Base-by-base conservation (phyloP, 1,284 basidiomycete species). In the Leccinum subspadiceum region DNA sequence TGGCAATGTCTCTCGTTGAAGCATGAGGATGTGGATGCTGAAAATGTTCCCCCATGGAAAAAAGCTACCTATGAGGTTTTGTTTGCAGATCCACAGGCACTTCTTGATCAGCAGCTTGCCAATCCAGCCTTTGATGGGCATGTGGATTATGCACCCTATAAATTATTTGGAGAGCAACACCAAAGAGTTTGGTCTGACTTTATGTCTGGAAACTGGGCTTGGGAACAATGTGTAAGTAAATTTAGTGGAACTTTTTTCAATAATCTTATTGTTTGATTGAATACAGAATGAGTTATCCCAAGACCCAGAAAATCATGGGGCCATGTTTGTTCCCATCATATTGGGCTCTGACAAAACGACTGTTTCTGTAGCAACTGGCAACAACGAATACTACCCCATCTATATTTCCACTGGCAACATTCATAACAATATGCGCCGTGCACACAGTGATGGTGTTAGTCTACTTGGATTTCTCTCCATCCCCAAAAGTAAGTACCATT, bases 321-420 rank as follows among this genome's bases (percentile, higher is more conserved):
- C 31, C 5, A 53, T 22, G 7, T 61, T 64, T 9, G 33, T 64
- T 2, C 58, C 22, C 0, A 13, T 64, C 1, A 31, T 64, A 2
- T 24, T 64, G 1, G 62, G 53, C 7, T 57, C 57, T 6, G 39
- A 64, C 39, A 64, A 64, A 20, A 64, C 44, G 1, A 64, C 51
- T 0, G 41, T 61, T 1, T 56, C 56, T 20, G 54, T 64, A 0
- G 24, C 24, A 4, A 64, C 62, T 2, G 56, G 62, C 1, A 31
- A 64, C 2, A 48, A 57, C 2, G 5, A 61, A n/a, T 53, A 53
- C 8, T 53, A 20, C 1, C 51, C 51, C 33, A 9, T 35, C 5
- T 51, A 51, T 12, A 31, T 53, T 7, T 20, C 51, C 6, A 53
- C 5, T 53, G 33, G 51, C 10, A 53, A 53, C 33, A n/a, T 53